Percentiles rank a stretch among this genome's conserved stretches.
Evolutionary conservation across 2,329 filamentous ascomycete species (phyloP).

Genomic region (Aspergillus brasiliensis): DNA sequence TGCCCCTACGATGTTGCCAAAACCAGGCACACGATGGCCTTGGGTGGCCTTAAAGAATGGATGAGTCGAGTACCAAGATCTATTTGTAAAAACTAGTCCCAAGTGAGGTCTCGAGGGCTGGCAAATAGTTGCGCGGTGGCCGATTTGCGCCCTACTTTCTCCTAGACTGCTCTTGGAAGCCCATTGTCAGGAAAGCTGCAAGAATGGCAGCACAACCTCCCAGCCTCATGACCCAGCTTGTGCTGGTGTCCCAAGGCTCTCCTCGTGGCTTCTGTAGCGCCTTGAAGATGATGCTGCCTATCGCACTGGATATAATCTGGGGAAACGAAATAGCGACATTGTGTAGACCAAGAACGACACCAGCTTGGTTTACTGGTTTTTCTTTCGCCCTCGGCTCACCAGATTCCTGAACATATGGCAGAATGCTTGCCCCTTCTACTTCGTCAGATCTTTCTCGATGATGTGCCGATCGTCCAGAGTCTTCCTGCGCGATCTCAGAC

Average conservation of each 20-base stretch:
- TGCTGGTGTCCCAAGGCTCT: conserved; percentile 9
- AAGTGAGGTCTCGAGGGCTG: neutral
- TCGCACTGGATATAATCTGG: conserved; percentile 7
- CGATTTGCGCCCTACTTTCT: neutral
- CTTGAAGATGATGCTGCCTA: conserved; percentile 8
- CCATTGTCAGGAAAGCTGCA: neutral
- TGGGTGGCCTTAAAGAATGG: no score
- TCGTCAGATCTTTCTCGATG: neutral
- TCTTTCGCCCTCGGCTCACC: neutral
- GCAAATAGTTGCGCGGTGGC: neutral
- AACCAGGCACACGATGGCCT: neutral
- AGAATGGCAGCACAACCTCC: conserved; percentile 8
- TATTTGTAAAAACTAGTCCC: neutral
- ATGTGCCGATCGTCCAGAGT: neutral
- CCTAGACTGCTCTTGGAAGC: neutral
- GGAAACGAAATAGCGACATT: conserved; percentile 10
- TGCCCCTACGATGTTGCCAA: neutral
- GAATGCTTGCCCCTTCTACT: neutral
- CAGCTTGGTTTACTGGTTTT: neutral
- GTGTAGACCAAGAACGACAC: conserved; percentile 4
- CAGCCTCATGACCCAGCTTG: conserved; percentile 7
- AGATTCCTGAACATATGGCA: conserved; percentile 1
- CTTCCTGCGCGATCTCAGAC: conserved; percentile 56
- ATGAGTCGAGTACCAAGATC: neutral
- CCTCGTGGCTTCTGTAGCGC: conserved; percentile 8